Conservation (phyloP, 1,284 basidiomycete genomes). For the Psilocybe mexicana region DNA sequence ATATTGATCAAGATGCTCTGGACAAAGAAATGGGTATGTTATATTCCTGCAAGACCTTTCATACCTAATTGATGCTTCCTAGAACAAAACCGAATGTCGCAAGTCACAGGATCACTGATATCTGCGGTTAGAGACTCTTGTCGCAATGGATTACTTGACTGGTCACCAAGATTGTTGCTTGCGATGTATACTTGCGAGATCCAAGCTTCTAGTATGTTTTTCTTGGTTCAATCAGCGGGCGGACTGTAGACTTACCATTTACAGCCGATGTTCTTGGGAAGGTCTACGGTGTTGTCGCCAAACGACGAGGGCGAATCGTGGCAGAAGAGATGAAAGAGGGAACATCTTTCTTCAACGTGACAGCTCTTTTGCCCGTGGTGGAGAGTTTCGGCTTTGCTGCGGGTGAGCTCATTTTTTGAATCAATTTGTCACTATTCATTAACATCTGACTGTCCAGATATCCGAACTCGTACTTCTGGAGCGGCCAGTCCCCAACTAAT, state of each 20-base stretch:
- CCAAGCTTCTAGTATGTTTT: conserved; percentile 86
- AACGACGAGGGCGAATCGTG: conserved; percentile 88
- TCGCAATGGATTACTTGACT: conserved; percentile 87
- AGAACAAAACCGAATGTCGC: conserved; percentile 72
- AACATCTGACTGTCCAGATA: conserved; percentile 55
- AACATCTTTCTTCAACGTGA: conserved; percentile 92
- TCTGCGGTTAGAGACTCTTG: conserved; percentile 90
- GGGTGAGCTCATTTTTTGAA: conserved; percentile 48
- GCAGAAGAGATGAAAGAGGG: conserved; percentile 99
- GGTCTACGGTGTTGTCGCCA: conserved; percentile 94
- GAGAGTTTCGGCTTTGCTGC: conserved; percentile 97
- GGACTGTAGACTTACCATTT: conserved; percentile 9
- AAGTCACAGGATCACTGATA: conserved; percentile 88
- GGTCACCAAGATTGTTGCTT: conserved; percentile 96
- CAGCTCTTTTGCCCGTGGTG: conserved; percentile 91
- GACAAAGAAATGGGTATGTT: conserved; percentile 64
- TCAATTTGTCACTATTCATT: neutral
- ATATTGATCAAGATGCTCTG: conserved; percentile 61
- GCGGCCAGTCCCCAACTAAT: conserved; percentile 96
- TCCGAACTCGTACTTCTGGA: conserved; percentile 94
- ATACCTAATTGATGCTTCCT: conserved; percentile 9
- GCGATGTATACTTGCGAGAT: conserved; percentile 99
- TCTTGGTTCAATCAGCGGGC: neutral
- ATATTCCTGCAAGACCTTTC: neutral
- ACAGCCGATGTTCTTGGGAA: conserved; percentile 96